Conservation (phyloP, 2,329 filamentous ascomycete species). For the Diaporthe sp. region DNA sequence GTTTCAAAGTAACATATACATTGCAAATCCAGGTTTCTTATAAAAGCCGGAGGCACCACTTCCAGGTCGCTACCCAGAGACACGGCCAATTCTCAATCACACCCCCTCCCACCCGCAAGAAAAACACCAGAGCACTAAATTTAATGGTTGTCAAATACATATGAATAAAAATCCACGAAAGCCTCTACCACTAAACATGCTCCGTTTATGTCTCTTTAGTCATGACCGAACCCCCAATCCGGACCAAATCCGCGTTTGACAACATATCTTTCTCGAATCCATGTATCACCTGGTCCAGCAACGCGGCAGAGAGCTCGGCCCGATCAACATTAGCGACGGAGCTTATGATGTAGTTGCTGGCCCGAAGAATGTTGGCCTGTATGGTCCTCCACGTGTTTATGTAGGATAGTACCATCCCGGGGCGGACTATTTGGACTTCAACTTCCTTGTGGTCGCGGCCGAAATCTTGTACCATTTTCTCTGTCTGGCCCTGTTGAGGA, state of each 20-base stretch:
- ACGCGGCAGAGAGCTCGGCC: conserved; percentile 51
- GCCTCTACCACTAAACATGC: not conserved
- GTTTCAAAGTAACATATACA: too few species aligned
- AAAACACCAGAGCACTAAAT: too few species aligned
- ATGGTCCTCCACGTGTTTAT: not conserved
- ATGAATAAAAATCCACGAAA: too few species aligned
- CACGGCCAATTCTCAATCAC: too few species aligned
- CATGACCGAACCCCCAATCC: conserved; percentile 48
- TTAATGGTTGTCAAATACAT: too few species aligned
- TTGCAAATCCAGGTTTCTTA: too few species aligned
- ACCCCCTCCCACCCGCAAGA: too few species aligned
- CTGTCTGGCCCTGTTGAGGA: conserved; percentile 58
- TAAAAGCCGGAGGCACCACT: too few species aligned
- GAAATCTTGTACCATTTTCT: conserved; percentile 57
- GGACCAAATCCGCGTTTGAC: conserved; percentile 56
- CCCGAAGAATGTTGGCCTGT: conserved; percentile 47
- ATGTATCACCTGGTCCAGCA: conserved; percentile 59
- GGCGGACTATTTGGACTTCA: conserved; percentile 56
- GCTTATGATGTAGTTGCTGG: conserved; percentile 42
- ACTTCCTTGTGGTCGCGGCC: conserved; percentile 55
- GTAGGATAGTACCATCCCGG: conserved; percentile 55
- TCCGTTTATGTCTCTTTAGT: not conserved
- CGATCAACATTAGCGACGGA: conserved; percentile 8
- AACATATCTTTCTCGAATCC: conserved; percentile 63
- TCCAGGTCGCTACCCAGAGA: too few species aligned